Conservation (phyloP, 2,329 filamentous ascomycete species). For the Colletotrichum filicis region DNA sequence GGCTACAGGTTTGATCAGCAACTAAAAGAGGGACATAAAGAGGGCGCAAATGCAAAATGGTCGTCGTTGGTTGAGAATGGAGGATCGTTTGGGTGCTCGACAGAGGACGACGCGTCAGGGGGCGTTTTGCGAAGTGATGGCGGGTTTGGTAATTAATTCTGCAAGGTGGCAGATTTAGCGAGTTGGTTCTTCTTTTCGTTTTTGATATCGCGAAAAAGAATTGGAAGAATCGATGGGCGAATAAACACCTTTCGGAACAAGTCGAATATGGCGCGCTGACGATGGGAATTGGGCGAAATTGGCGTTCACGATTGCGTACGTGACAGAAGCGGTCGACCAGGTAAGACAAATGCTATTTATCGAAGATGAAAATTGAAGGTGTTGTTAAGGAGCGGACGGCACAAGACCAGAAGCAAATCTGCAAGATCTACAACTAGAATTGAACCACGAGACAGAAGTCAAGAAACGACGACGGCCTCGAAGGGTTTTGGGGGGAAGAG, state of each 20-base stretch:
- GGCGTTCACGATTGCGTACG: constrained; percentile 31
- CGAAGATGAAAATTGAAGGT: constrained; percentile 35
- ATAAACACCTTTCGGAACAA: constrained; percentile 13
- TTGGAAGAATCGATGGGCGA: background rate
- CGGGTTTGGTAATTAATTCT: constrained; percentile 26
- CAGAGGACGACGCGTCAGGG: constrained; percentile 13
- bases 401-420: constrained; percentile 65
- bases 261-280: constrained; percentile 28
- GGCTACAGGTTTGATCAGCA: constrained; percentile 57
- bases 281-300: constrained; percentile 34
- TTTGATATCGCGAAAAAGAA: background rate
- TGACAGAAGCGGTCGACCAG: constrained; percentile 32
- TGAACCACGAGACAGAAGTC: constrained; percentile 56
- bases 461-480: constrained; percentile 39
- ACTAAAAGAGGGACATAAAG: constrained; percentile 55
- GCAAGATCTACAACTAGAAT: constrained; percentile 65
- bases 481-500: constrained; percentile 43
- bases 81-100: constrained; percentile 28
- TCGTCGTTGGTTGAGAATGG: constrained; percentile 1
- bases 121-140: constrained; percentile 15
- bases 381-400: constrained; percentile 42
- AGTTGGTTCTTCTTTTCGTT: background rate
- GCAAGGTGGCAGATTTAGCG: constrained; percentile 13
- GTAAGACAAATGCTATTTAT: constrained; percentile 39
- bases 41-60: constrained; percentile 36